Conservation (phyloP, 768 basidiomycete species). For the Pisolithus tinctorius region DNA sequence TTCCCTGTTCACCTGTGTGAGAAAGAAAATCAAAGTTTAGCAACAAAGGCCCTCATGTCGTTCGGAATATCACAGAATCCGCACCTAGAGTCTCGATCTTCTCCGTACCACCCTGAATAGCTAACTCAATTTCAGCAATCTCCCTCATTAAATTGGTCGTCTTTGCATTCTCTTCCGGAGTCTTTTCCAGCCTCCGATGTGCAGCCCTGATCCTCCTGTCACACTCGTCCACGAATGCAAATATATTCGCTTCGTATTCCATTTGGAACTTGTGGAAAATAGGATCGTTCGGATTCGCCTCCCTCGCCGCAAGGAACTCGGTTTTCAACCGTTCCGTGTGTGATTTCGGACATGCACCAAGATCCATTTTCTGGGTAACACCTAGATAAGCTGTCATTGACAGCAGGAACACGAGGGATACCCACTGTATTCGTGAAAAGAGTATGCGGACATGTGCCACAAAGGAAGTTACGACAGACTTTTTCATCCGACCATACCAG, state of each 20-base stretch:
- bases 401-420: slow-evolving; percentile 8
- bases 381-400: not conserved
- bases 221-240: slow-evolving; percentile 96
- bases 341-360: slow-evolving; percentile 94
- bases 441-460: slow-evolving; percentile 97
- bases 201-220: slow-evolving; percentile 92
- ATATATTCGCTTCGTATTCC: slow-evolving; percentile 95
- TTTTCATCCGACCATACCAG: slow-evolving; percentile 93
- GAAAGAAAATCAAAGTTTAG: not conserved
- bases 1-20: slow-evolving; percentile 85
- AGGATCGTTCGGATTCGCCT: slow-evolving; percentile 71
- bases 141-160: slow-evolving; percentile 99
- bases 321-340: slow-evolving; percentile 92
- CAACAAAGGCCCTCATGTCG: not conserved
- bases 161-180: slow-evolving; percentile 98
- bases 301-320: slow-evolving; percentile 77
- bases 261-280: slow-evolving; percentile 82
- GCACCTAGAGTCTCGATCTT: slow-evolving; percentile 91
- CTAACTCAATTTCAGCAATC: slow-evolving; percentile 98
- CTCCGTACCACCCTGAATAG: slow-evolving; percentile 97
- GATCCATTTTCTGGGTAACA: slow-evolving; percentile 83
- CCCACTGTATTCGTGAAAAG: slow-evolving; percentile 96
- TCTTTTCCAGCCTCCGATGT: slow-evolving; percentile 95
- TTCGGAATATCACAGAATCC: slow-evolving; percentile 19
- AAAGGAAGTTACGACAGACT: slow-evolving; percentile 96